Conservation (phyloP, 75 land plant species). For the Isoetes taiwanensis region DNA sequence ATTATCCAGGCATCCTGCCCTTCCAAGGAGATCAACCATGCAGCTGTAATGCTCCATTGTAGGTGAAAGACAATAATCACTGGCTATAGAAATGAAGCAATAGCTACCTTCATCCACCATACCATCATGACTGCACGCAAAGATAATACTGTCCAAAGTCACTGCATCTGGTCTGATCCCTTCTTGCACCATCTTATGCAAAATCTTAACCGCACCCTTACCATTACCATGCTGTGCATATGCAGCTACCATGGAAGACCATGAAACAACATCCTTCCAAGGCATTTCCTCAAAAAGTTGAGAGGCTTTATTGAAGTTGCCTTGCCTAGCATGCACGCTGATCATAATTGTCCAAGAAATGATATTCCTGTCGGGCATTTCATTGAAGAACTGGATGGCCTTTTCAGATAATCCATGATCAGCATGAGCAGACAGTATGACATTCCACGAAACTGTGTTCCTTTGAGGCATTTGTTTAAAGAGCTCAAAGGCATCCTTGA, state of each 20-base stretch:
- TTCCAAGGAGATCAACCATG: background rate
- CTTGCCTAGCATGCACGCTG: conserved; percentile 22
- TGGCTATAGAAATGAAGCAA: no score
- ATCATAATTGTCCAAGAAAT: no score
- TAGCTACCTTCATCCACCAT: no score
- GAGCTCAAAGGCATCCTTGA: no score
- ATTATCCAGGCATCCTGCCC: background rate
- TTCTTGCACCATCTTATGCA: background rate
- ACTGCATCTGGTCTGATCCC: background rate
- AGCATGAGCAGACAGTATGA: conserved; percentile 8
- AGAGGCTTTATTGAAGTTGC: conserved; percentile 12
- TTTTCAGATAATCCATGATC: no score
- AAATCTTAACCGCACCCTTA: background rate
- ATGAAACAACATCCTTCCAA: background rate
- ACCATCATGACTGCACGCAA: no score
- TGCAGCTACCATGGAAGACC: conserved; percentile 9
- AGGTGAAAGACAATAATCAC: no score
- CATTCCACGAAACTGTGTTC: conserved; percentile 22
- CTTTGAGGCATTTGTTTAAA: no score
- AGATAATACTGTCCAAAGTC: background rate
- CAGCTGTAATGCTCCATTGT: background rate
- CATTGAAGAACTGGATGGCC: no score
- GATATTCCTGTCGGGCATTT: no score
- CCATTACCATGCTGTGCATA: conserved; percentile 10
- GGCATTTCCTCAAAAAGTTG: conserved; percentile 8